phyloP scores from a whole-genome alignment of 1,284 basidiomycete species.

The Volvariella surrecta region DNA sequence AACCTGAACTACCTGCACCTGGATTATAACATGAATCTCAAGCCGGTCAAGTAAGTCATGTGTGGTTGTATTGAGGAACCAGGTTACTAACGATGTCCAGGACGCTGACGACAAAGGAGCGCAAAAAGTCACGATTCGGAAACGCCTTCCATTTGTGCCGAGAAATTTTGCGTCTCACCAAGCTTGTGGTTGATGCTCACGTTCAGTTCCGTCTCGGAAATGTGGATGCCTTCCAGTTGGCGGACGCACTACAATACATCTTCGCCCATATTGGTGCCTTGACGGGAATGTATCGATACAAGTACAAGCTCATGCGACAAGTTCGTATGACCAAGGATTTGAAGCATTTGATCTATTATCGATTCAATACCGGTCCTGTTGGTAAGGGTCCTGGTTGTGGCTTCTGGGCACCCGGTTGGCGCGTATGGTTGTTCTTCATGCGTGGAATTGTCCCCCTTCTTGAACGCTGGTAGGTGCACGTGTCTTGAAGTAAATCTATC shows the following conservation, averaged over 20 bases:
- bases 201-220: constrained; percentile 99
- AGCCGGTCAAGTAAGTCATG: constrained; percentile 80
- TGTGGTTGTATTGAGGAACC: constrained; percentile 1
- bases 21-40: constrained; percentile 93
- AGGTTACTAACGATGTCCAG: constrained; percentile 31
- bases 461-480: constrained; percentile 69
- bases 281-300: constrained; percentile 99
- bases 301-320: constrained; percentile 99
- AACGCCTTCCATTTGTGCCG: constrained; percentile 98
- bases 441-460: constrained; percentile 96
- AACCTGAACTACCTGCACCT: constrained; percentile 94
- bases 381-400: constrained; percentile 99
- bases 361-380: constrained; percentile 99
- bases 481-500: too few species aligned
- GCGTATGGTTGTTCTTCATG: constrained; percentile 99
- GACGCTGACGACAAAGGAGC: constrained; percentile 98
- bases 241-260: constrained; percentile 97
- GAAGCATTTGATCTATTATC: constrained; percentile 96
- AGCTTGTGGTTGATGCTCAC: constrained; percentile 97
- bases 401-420: constrained; percentile 99
- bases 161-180: constrained; percentile 95
- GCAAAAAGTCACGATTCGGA: constrained; percentile 99
- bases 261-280: constrained; percentile 97
- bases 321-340: constrained; percentile 99
- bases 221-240: constrained; percentile 98